These are phyloP conservation scores for Podila verticillata DNA, from an alignment of 192 early-diverging fungal genomes.

Conservation along the genomic window DNA sequence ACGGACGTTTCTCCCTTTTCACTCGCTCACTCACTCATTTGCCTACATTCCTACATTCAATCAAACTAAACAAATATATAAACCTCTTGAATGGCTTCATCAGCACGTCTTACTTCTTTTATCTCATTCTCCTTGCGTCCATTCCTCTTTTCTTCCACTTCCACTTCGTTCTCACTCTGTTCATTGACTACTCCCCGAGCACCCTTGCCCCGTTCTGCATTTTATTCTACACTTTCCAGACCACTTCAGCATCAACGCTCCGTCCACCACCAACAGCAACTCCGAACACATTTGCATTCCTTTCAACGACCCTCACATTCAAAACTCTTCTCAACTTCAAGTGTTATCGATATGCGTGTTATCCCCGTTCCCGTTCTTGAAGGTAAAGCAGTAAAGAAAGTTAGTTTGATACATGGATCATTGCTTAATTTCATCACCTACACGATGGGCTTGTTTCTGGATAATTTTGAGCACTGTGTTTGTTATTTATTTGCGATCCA, in stretches of 20 bases:
- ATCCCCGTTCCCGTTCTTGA: conserved; percentile 33
- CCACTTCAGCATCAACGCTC: not conserved
- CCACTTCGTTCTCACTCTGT: conserved; percentile 5
- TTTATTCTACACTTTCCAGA: not conserved
- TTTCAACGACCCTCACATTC: not conserved
- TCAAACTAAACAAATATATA: no score
- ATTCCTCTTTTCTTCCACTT: not conserved
- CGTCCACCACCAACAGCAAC: not conserved
- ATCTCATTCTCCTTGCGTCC: conserved; percentile 6
- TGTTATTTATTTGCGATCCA: no score
- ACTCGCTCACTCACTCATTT: not conserved
- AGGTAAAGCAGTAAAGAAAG: not conserved
- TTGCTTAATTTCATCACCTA: no score
- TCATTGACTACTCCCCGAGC: not conserved
- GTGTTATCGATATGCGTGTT: conserved; percentile 17
- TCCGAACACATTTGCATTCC: not conserved
- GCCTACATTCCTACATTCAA: not conserved
- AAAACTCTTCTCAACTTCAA: conserved; percentile 17
- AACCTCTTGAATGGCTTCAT: no score
- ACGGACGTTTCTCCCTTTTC: no score
- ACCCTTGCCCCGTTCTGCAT: not conserved
- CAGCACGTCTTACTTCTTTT: not conserved
- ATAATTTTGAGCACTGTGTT: no score
- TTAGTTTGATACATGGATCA: no score
- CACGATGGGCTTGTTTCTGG: no score